These are phyloP conservation scores for Phanerochaete sordida DNA, from an alignment of 768 basidiomycete genomes.

Conservation along the genomic window DNA sequence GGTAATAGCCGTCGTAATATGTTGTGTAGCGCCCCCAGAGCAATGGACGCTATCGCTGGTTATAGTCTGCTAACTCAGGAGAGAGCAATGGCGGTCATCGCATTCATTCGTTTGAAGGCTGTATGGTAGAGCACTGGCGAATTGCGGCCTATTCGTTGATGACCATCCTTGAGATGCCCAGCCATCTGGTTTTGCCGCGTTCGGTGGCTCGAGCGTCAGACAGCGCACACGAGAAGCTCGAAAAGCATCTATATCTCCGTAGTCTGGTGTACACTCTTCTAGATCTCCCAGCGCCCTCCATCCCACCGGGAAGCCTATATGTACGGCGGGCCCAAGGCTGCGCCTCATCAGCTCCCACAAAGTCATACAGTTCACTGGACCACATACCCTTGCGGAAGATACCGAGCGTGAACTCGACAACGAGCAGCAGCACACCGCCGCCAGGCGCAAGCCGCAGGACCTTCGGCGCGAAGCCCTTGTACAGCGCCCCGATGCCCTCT, in stretches of 20 bases:
- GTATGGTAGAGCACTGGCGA: too few species aligned
- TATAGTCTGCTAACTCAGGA: too few species aligned
- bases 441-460: conserved; percentile 93
- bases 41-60: too few species aligned
- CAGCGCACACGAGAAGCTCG: too few species aligned
- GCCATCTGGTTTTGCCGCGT: too few species aligned
- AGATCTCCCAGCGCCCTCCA: background rate
- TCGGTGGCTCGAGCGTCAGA: too few species aligned
- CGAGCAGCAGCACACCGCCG: conserved; percentile 89
- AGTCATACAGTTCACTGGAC: background rate
- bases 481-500: conserved; percentile 82
- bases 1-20: background rate
- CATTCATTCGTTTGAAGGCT: too few species aligned
- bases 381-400: conserved; percentile 66
- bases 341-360: background rate
- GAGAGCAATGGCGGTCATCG: too few species aligned
- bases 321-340: conserved; percentile 27
- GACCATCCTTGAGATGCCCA: too few species aligned
- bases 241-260: background rate
- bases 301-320: conserved; percentile 8
- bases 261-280: background rate
- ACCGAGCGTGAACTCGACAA: conserved; percentile 84
- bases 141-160: too few species aligned
- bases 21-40: too few species aligned
- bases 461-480: conserved; percentile 96